Percentiles rank a stretch among this genome's conserved stretches.
Conservation (phyloP, 2,329 filamentous ascomycete genomes). For the Fusarium sp. region DNA sequence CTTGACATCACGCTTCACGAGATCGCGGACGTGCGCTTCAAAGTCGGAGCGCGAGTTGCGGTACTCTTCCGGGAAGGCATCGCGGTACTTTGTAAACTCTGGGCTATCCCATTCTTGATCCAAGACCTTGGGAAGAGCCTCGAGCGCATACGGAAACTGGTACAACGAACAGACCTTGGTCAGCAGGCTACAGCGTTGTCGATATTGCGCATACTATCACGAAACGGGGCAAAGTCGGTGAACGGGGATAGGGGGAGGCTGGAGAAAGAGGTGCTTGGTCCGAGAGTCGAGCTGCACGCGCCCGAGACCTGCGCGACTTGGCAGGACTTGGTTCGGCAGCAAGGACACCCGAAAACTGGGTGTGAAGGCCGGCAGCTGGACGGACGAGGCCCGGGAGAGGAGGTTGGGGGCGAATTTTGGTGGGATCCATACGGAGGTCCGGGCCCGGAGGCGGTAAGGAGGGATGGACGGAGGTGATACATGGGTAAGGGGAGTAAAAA, state of each 20-base stretch:
- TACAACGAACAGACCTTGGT: slow-evolving; percentile 29
- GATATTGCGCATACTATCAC: slow-evolving; percentile 25
- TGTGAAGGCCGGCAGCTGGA: slow-evolving; percentile 32
- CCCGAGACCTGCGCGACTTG: slow-evolving; percentile 39
- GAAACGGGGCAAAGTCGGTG: slow-evolving; percentile 48
- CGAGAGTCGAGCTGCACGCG: slow-evolving; percentile 39
- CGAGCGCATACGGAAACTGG: slow-evolving; percentile 84
- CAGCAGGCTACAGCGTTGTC: slow-evolving; percentile 38
- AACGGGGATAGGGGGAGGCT: slow-evolving; percentile 35
- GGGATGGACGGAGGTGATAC: slow-evolving; percentile 31
- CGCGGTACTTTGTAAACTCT: slow-evolving; percentile 76
- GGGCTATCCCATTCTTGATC: slow-evolving; percentile 76
- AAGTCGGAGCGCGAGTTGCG: slow-evolving; percentile 72
- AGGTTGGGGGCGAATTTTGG: slow-evolving; percentile 37
- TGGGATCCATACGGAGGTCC: slow-evolving; percentile 44
- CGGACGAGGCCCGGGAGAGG: slow-evolving; percentile 39
- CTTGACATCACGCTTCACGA: slow-evolving; percentile 82
- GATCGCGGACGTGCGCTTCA: slow-evolving; percentile 77
- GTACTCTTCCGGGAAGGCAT: slow-evolving; percentile 78
- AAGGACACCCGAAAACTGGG: slow-evolving; percentile 27
- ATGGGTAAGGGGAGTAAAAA: slow-evolving; percentile 37
- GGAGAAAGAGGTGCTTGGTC: slow-evolving; percentile 28
- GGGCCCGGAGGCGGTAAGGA: slow-evolving; percentile 38
- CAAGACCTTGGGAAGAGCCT: slow-evolving; percentile 75
- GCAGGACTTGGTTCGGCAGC: slow-evolving; percentile 40